Percentiles rank a stretch among this genome's conserved stretches.
Evolutionary conservation across 345 rosid species (phyloP).

Genomic region (Mangifera indica): DNA sequence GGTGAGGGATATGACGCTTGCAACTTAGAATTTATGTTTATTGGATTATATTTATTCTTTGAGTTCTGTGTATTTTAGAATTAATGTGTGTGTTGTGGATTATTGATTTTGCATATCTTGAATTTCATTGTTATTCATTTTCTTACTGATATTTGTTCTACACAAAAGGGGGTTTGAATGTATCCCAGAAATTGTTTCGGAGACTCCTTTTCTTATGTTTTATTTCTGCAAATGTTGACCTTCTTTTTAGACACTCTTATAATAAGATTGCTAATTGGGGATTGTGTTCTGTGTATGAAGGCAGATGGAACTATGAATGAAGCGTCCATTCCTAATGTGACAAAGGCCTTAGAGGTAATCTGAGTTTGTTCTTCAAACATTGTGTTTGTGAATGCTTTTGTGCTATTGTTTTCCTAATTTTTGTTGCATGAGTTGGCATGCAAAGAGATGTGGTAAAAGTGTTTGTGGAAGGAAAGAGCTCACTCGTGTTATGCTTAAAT

Average conservation of each 20-base stretch:
- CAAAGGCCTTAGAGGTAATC: constrained; percentile 61
- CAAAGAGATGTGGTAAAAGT: neutral
- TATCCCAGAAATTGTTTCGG: neutral
- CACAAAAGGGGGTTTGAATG: neutral
- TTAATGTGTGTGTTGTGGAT: neutral
- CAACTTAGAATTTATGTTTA: neutral
- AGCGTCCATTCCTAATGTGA: constrained; percentile 53
- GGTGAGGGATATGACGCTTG: neutral
- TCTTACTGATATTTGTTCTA: neutral
- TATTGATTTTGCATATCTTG: constrained; percentile 3
- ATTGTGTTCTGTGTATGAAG: constrained; percentile 37
- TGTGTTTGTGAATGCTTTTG: neutral
- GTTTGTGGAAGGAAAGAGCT: neutral
- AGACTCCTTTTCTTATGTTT: neutral
- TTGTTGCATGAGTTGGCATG: neutral
- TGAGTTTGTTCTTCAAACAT: neutral
- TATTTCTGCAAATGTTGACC: neutral
- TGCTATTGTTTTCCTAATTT: neutral
- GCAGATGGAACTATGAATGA: constrained; percentile 79
- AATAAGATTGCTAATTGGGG: constrained; percentile 11
- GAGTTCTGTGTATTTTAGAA: neutral
- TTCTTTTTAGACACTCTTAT: neutral
- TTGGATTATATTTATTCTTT: neutral
- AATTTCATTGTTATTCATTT: neutral
- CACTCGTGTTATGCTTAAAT: neutral